Base-by-base conservation (phyloP, 352 stramenopile genomes). In the Globisporangium apiculatum region DNA sequence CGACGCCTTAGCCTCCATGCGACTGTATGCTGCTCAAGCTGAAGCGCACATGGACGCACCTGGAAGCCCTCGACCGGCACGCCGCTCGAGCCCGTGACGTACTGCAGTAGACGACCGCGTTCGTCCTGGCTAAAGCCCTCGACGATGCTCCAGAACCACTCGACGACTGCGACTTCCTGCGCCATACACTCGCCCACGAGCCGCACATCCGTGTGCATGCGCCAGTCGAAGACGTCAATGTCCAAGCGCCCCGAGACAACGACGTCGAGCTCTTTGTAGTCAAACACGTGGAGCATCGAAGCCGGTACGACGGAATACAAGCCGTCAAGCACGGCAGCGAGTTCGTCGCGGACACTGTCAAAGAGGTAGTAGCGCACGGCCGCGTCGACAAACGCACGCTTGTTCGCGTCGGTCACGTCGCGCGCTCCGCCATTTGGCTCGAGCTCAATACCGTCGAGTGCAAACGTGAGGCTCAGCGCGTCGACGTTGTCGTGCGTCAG, bases 211-310 rank as follows among this genome's bases (percentile, higher is more conserved):
- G 89, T 95, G 65, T 97, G 72, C 2, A 68, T 63, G 53, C 75
- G 79, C 90, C 92, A 97, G 62, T 98, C 91, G 11, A 65, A 65
- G 11, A 97, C 65, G 59, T 97, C 87, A 52, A 98, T 95, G 38
- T 79, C 55, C 3, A 70, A 57, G 45, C 96, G 61, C 1, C 85
- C 85, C 2, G 79, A 89, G 7, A 94, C 55, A 41, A 94, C 48
- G 11, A 94, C 57, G n/a, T 91, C 84, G 1, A 99, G 73, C 74
- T 99, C 96, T 73, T 98, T 96, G 71, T 97, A 98, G 66, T 99
- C 97, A 65, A 99, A 99, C 10, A 99, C 75, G 47, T 97, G 95
- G 9, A 99, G 76, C 17, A 98, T 70, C n/a, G 89, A 83, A 61
- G 98, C 91, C 2, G 91, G 96, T 15, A 99, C 84, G 14, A 99